A percentile compares a stretch with the other conserved stretches of the same genome.
These are phyloP conservation scores for Tolypocladium ophioglossoides DNA, from an alignment of 2,329 filamentous ascomycete species.

Conservation along the genomic window DNA sequence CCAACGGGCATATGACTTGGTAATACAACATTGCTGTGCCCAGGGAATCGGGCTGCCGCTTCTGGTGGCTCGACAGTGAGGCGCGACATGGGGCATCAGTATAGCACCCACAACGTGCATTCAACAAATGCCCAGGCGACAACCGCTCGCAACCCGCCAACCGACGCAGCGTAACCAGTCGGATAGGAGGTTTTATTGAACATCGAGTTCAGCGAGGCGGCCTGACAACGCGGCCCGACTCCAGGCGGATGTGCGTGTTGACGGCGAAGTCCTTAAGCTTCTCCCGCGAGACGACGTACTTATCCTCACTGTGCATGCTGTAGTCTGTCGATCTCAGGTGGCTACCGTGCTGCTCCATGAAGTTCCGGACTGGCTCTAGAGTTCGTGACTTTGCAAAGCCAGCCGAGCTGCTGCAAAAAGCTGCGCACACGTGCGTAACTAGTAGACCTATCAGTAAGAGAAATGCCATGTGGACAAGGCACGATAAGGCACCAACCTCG, in stretches of 20 bases:
- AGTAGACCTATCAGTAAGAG: neutral
- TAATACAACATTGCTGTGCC: too few relatives aligned
- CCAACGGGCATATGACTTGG: neutral
- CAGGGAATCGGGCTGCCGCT: too few relatives aligned
- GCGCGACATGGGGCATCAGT: neutral
- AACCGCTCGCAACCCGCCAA: neutral
- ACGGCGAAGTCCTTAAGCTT: constrained; percentile 29
- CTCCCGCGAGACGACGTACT: constrained; percentile 35
- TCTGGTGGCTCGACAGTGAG: neutral
- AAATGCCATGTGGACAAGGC: neutral
- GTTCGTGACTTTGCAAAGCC: too few relatives aligned
- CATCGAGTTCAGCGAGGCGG: constrained; percentile 46
- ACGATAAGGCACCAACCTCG: constrained; percentile 36
- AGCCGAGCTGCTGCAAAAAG: too few relatives aligned
- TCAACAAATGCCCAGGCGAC: neutral
- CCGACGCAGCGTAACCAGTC: neutral
- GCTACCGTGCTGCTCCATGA: too few relatives aligned
- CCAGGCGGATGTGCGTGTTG: constrained; percentile 52
- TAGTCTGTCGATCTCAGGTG: too few relatives aligned
- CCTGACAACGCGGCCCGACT: constrained; percentile 41
- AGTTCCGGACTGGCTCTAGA: too few relatives aligned
- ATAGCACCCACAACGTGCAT: neutral
- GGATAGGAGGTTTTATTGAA: constrained; percentile 47
- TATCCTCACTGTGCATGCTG: too few relatives aligned
- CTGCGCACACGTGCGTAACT: too few relatives aligned